A percentile compares a stretch with the other conserved stretches of the same genome.
Evolutionary conservation across 2,329 filamentous ascomycete genomes (phyloP).

Genomic region (Ophiognomonia clavigignenti-juglandacearum): DNA sequence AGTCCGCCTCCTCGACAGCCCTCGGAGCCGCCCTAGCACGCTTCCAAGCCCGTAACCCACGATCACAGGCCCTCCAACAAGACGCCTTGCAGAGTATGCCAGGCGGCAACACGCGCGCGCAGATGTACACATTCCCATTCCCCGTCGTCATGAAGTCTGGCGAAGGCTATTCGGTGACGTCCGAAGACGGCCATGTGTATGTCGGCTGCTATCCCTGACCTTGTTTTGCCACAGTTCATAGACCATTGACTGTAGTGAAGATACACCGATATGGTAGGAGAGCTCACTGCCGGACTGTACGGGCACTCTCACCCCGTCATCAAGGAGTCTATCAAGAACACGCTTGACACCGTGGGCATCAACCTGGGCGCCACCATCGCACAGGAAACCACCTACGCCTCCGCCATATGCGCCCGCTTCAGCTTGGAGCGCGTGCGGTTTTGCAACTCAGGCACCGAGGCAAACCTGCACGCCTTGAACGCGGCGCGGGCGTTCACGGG

Average conservation of each 20-base stretch:
- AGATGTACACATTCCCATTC: slow-evolving; percentile 35
- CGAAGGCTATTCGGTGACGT: slow-evolving; percentile 30
- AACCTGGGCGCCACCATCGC: slow-evolving; percentile 49
- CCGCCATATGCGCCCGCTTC: slow-evolving; percentile 50
- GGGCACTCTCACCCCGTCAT: slow-evolving; percentile 59
- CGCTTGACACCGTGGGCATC: slow-evolving; percentile 42
- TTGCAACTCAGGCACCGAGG: slow-evolving; percentile 63
- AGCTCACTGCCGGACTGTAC: slow-evolving; percentile 61
- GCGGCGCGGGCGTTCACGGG: slow-evolving; percentile 43
- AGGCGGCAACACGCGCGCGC: slow-evolving; percentile 26
- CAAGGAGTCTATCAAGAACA: slow-evolving; percentile 38
- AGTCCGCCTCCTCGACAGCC: not conserved
- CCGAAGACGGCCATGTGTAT: slow-evolving; percentile 35
- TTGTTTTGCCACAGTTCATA: not conserved
- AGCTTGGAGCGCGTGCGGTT: slow-evolving; percentile 53
- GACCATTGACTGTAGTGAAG: slow-evolving; percentile 24
- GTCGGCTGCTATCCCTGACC: slow-evolving; percentile 1
- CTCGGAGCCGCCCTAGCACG: slow-evolving; percentile 1
- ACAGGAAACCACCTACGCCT: slow-evolving; percentile 48
- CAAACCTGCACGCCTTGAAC: slow-evolving; percentile 55
- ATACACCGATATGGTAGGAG: slow-evolving; percentile 58
- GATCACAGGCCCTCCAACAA: not conserved
- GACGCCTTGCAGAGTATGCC: slow-evolving; percentile 16
- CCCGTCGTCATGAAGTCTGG: slow-evolving; percentile 36
- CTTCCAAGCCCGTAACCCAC: slow-evolving; percentile 2